Evolutionary conservation across 129 eudicot genomes (phyloP).

Genomic region (Tagetes erecta): DNA sequence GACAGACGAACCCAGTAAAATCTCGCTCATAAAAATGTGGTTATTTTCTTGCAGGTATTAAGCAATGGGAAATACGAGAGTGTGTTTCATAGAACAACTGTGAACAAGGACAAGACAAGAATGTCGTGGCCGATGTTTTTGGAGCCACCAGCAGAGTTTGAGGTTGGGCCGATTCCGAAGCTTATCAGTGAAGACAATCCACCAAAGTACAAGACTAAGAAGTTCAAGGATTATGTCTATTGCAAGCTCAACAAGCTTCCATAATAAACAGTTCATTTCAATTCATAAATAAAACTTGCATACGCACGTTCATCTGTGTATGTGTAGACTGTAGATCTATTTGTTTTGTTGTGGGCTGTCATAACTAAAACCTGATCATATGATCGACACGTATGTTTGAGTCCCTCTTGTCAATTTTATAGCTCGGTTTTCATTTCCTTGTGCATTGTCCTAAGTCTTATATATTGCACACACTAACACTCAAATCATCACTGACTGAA

Average conservation of each 20-base stretch:
- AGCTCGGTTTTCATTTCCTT: conserved; percentile 43
- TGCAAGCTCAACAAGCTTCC: conserved; percentile 65
- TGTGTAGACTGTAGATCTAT: conserved; percentile 3
- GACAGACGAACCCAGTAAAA: conserved; percentile 39
- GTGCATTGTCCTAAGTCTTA: conserved; percentile 69
- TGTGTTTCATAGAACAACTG: conserved; percentile 69
- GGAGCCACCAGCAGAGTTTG: conserved; percentile 77
- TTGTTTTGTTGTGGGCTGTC: background rate
- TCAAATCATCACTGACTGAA: no score
- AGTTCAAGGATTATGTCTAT: conserved; percentile 50
- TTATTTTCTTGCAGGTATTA: conserved; percentile 60
- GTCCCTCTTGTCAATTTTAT: background rate
- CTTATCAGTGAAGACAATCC: conserved; percentile 41
- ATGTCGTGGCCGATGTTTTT: conserved; percentile 90
- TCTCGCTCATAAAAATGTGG: conserved; percentile 67
- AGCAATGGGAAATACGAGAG: conserved; percentile 80
- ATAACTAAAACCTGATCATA: background rate
- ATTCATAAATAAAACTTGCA: background rate
- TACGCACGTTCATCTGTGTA: background rate
- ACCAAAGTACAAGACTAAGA: conserved; percentile 34
- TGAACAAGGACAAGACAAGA: conserved; percentile 70
- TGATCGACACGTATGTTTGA: conserved; percentile 6
- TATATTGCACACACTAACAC: no score
- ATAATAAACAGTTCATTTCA: conserved; percentile 25
- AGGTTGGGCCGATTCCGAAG: conserved; percentile 61